Percentiles rank a stretch among this genome's conserved stretches.
phyloP scores from a whole-genome alignment of 257 asterid genomes.

The Penstemon newberryi region DNA sequence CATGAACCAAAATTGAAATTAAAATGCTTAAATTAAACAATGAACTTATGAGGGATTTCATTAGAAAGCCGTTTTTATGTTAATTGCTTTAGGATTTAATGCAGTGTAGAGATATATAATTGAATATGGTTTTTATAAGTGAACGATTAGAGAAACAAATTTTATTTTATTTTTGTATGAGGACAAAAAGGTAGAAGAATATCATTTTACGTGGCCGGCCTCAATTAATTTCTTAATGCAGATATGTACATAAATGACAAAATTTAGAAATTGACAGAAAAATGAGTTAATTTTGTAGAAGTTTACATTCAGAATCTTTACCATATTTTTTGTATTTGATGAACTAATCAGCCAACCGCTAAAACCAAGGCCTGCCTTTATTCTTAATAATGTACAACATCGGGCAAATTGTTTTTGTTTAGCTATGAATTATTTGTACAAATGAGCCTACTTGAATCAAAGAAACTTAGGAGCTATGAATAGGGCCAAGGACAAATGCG shows the following conservation, averaged over 20 bases:
- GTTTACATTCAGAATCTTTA: not conserved
- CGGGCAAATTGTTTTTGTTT: too few species aligned
- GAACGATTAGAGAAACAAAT: not conserved
- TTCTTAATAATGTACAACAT: too few species aligned
- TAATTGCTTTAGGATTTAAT: constrained; percentile 4
- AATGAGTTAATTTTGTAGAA: not conserved
- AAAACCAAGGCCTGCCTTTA: constrained; percentile 10
- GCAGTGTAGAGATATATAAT: constrained; percentile 2
- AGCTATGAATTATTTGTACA: too few species aligned
- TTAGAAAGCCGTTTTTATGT: constrained; percentile 21
- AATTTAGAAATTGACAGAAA: not conserved
- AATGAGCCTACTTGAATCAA: too few species aligned
- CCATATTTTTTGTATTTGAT: not conserved
- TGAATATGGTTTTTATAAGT: constrained; percentile 16
- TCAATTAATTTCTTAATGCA: constrained; percentile 1
- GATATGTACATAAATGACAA: constrained; percentile 25
- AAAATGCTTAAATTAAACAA: constrained; percentile 15
- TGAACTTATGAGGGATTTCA: constrained; percentile 17
- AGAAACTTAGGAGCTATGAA: too few species aligned
- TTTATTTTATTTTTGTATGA: constrained; percentile 28
- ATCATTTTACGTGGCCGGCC: constrained; percentile 38
- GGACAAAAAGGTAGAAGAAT: constrained; percentile 36
- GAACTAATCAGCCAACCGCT: not conserved
- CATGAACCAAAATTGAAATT: constrained; percentile 23
- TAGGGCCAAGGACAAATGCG: too few species aligned